Evolutionary conservation across 495 filamentous ascomycete species (phyloP).

Genomic region (Poronia punctata): DNA sequence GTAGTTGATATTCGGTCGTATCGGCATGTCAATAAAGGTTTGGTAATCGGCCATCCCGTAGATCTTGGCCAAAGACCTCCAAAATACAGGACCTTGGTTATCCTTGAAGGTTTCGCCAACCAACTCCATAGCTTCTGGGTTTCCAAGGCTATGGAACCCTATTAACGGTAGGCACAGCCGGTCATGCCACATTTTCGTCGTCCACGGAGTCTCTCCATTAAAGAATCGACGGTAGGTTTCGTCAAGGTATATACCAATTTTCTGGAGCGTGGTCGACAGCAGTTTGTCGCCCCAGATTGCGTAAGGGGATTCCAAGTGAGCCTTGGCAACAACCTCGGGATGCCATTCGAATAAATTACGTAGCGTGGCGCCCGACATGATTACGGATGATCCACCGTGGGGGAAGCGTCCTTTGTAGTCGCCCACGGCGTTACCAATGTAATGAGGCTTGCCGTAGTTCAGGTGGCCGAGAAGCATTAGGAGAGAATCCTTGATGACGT

Average conservation of each 20-base stretch:
- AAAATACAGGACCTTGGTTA: constrained; percentile 27
- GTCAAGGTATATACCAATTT: constrained; percentile 34
- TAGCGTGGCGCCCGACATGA: constrained; percentile 38
- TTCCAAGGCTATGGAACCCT: constrained; percentile 33
- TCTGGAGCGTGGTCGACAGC: constrained; percentile 34
- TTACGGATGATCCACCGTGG: constrained; percentile 39
- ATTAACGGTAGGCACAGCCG: constrained; percentile 35
- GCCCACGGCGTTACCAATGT: constrained; percentile 44
- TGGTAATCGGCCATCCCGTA: constrained; percentile 27
- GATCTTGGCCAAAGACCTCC: constrained; percentile 33
- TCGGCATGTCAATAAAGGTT: constrained; percentile 19
- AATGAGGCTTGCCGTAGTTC: constrained; percentile 31
- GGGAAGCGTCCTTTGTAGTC: constrained; percentile 41
- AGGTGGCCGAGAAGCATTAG: constrained; percentile 32
- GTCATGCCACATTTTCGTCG: constrained; percentile 34
- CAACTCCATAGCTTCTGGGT: constrained; percentile 26
- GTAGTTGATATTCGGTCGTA: constrained; percentile 29
- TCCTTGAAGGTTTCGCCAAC: constrained; percentile 30
- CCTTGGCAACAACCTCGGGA: constrained; percentile 22
- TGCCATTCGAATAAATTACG: constrained; percentile 25
- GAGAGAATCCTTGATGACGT: constrained; percentile 35
- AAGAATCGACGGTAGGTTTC: constrained; percentile 39
- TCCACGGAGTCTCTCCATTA: constrained; percentile 37
- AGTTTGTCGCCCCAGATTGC: constrained; percentile 39
- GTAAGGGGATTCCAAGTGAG: constrained; percentile 30